Base-by-base conservation (phyloP, 2,329 filamentous ascomycete species). In the Dactylonectria macrodidyma region DNA sequence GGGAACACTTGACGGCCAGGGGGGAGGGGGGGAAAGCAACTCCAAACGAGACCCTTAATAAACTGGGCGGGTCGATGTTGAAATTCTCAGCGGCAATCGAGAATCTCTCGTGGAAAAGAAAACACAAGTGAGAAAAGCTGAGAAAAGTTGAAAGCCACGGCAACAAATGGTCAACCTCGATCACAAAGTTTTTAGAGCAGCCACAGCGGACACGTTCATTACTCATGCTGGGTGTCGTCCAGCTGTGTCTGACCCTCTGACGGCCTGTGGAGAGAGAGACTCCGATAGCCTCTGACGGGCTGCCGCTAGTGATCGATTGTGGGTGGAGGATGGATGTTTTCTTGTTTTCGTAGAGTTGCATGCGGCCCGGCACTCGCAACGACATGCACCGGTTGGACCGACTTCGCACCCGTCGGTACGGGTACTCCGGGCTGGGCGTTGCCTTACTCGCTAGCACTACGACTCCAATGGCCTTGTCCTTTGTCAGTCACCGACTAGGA, bases 331-430 rank as follows among this genome's bases (percentile, higher is more conserved):
- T 30, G 26, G 19, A 19, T 30, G 26, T 30, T 30, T 30, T 30
- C 26, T 30, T 30, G 26, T 30, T 44, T 41, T n/a, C 50, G 19
- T 19, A 58, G 52, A 62, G 63, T 57, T 36, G 51, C 57, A 60
- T 55, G 51, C 44, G 57, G 63, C 26, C 63, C 50, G 51, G 44
- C 62, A 38, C 36, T 58, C 59, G 59, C 57, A 62, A 36, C 33
- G 34, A 24, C 61, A 52, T 30, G 44, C 33, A 56, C 52, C 22
- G 24, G 46, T 47, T 22, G 46, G 9, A 24, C 41, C 41, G 26
- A 34, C 52, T 44, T 33, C 33, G 22, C 46, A 46, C 47, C 50
- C 41, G 52, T 24, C 4, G 26, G 26, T 30, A 30, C 46, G n/a
- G 19, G 46, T 11, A 14, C 44, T 7, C 8, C 30, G 30, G 8